Evolutionary conservation across 2,329 filamentous ascomycete genomes (phyloP).

Genomic region (Gliomastix tumulicola): DNA sequence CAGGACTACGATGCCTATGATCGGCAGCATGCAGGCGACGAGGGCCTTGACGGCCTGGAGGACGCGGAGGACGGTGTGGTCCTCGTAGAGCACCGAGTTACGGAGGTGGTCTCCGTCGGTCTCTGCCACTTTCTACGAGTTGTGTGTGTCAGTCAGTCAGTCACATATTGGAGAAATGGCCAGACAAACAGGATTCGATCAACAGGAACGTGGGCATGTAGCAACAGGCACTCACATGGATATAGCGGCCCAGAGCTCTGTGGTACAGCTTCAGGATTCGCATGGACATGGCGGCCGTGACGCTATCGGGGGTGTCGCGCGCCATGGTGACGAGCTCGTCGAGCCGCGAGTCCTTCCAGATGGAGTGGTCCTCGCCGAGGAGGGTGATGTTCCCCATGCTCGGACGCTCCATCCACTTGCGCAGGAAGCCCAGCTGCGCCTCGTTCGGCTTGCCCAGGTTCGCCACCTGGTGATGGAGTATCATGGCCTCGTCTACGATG

Average conservation of each 20-base stretch:
- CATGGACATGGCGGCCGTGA: neutral
- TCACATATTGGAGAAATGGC: no score
- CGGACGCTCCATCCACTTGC: neutral
- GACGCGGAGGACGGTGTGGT: neutral
- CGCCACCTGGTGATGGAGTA: neutral
- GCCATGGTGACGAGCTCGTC: constrained; percentile 1
- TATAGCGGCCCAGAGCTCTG: neutral
- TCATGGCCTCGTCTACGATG: neutral
- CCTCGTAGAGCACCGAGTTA: neutral
- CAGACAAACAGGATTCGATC: neutral
- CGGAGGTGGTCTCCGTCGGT: neutral
- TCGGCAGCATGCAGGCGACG: neutral
- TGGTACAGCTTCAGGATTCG: neutral
- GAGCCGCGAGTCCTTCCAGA: neutral
- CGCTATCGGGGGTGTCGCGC: neutral
- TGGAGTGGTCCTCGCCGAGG: neutral
- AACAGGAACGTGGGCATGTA: no score
- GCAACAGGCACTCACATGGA: neutral
- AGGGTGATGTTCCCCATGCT: neutral
- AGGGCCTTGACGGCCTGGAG: neutral
- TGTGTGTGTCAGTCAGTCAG: no score
- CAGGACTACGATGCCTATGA: neutral
- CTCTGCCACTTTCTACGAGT: neutral
- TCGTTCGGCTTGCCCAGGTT: neutral
- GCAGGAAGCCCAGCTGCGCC: neutral